Evolutionary conservation across 768 basidiomycete species (phyloP).

Genomic region (Lactarius pseudohatsudake): DNA sequence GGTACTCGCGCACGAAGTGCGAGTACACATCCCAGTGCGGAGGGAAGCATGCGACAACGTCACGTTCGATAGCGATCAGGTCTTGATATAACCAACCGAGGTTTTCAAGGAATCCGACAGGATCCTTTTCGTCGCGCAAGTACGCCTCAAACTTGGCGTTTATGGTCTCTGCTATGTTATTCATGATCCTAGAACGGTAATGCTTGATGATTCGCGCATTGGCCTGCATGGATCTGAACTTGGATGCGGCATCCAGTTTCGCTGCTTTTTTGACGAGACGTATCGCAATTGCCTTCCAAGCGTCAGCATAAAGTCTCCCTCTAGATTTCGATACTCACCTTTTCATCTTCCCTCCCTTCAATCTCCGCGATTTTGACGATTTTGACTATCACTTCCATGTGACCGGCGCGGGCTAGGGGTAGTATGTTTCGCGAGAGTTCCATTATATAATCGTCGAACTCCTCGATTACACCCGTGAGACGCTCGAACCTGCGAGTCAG

Average conservation of each 20-base stretch:
- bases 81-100: slow-evolving; percentile 94
- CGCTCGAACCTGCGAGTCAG: slow-evolving; percentile 82
- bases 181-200: slow-evolving; percentile 87
- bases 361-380: slow-evolving; percentile 91
- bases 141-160: slow-evolving; percentile 69
- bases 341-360: slow-evolving; percentile 92
- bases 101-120: slow-evolving; percentile 70
- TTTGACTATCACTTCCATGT: slow-evolving; percentile 86
- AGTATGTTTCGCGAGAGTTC: slow-evolving; percentile 77
- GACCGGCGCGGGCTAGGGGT: slow-evolving; percentile 72
- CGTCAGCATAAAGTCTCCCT: slow-evolving; percentile 1
- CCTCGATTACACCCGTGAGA: slow-evolving; percentile 72
- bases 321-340: slow-evolving; percentile 47
- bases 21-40: slow-evolving; percentile 87
- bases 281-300: slow-evolving; percentile 80
- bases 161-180: slow-evolving; percentile 77
- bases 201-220: slow-evolving; percentile 93
- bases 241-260: slow-evolving; percentile 88
- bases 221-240: slow-evolving; percentile 91
- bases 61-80: slow-evolving; percentile 86
- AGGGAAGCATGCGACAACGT: slow-evolving; percentile 90
- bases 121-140: slow-evolving; percentile 58
- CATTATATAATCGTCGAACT: slow-evolving; percentile 84
- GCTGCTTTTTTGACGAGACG: slow-evolving; percentile 92
- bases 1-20: slow-evolving; percentile 84